phyloP scores from a whole-genome alignment of 139 green algal genomes.

The Volvox reticuliferus region DNA sequence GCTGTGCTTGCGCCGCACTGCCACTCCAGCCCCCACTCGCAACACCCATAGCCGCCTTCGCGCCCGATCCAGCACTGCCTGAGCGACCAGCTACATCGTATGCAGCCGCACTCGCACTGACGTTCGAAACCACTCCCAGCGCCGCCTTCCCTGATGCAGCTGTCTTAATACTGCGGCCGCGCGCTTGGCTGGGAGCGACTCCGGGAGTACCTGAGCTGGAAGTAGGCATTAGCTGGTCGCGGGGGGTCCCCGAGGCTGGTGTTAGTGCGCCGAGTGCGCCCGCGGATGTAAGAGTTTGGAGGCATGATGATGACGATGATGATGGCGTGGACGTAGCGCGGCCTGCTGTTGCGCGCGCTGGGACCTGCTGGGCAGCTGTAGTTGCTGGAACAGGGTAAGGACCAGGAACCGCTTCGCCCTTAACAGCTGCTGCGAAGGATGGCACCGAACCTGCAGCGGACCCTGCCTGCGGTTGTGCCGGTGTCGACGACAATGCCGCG shows the following conservation, averaged over 20 bases:
- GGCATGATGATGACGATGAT: no score
- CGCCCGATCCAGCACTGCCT: not conserved
- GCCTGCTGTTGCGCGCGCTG: no score
- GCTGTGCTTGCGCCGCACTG: not conserved
- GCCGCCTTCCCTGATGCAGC: not conserved
- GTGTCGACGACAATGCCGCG: not conserved
- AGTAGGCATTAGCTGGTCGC: not conserved
- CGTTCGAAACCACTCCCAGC: not conserved
- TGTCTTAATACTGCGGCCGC: not conserved
- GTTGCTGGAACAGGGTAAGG: not conserved
- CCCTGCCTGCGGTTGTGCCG: not conserved
- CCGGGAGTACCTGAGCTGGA: not conserved
- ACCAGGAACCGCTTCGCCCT: not conserved
- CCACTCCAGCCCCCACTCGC: not conserved
- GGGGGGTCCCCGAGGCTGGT: not conserved
- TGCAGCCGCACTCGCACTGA: not conserved
- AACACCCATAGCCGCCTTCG: not conserved
- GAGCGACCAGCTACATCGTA: not conserved
- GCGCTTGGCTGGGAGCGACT: not conserved
- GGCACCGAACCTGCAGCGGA: not conserved
- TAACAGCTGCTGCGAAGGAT: conserved; percentile 38
- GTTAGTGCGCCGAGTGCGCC: not conserved
- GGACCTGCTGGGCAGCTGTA: not conserved
- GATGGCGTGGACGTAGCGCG: not conserved
- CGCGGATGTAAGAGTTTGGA: no score